Evolutionary conservation across 495 filamentous ascomycete species (phyloP).

Genomic region (Tuber microsphaerosporum): DNA sequence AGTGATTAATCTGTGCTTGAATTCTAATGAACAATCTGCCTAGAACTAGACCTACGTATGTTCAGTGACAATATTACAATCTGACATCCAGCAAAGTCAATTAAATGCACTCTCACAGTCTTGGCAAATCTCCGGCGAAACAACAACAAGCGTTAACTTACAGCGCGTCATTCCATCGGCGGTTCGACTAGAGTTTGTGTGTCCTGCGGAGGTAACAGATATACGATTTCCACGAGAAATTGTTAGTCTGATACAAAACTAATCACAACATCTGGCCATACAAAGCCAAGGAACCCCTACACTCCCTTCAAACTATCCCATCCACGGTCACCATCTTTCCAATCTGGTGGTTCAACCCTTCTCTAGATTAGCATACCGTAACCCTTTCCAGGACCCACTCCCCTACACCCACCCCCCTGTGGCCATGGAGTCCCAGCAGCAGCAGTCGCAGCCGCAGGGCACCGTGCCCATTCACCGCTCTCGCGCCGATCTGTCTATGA

Average conservation of each 20-base stretch:
- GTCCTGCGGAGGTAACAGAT: neutral
- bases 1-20: neutral
- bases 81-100: neutral
- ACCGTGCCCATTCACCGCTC: slow-evolving; percentile 31
- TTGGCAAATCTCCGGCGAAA: neutral
- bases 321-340: neutral
- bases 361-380: slow-evolving; percentile 6
- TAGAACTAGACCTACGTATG: neutral
- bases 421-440: slow-evolving; percentile 33
- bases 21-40: neutral
- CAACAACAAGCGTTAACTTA: neutral
- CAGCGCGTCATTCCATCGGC: slow-evolving; percentile 1
- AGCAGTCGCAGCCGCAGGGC: slow-evolving; percentile 20
- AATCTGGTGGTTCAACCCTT: slow-evolving; percentile 1
- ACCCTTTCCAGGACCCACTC: slow-evolving; percentile 5
- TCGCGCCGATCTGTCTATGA: slow-evolving; percentile 35
- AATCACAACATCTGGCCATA: neutral
- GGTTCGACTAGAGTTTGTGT: neutral
- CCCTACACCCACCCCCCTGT: slow-evolving; percentile 13
- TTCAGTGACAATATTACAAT: neutral
- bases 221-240: neutral
- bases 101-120: neutral
- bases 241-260: neutral
- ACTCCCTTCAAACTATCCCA: neutral
- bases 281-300: neutral